phyloP scores from a whole-genome alignment of 257 asterid genomes.

The Scutellaria barbata region DNA sequence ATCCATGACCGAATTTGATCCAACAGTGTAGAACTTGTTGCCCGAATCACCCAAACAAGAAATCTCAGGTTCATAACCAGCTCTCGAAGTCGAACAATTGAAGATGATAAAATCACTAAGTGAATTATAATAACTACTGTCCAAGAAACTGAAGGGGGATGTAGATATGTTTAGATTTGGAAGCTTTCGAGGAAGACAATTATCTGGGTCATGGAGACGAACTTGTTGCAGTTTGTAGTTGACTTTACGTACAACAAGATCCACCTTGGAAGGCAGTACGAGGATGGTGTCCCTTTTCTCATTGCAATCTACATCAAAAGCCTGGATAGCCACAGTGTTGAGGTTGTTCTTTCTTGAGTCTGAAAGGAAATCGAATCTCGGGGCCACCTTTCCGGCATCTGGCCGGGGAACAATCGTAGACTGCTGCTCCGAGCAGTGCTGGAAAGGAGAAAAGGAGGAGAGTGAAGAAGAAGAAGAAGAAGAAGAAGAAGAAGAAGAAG shows the following conservation, averaged over 20 bases:
- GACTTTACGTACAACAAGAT: neutral
- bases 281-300: neutral
- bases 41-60: neutral
- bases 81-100: neutral
- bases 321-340: conserved; percentile 20
- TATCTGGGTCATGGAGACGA: neutral
- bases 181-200: neutral
- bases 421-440: neutral
- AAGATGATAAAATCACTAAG: neutral
- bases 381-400: conserved; percentile 4
- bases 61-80: neutral
- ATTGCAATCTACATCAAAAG: conserved; percentile 22
- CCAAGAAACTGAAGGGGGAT: conserved; percentile 2
- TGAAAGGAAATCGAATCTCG: conserved; percentile 7
- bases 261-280: neutral
- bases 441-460: neutral
- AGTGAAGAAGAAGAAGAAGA: neutral
- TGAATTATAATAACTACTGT: accelerated
- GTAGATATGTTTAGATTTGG: conserved; percentile 8
- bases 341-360: neutral
- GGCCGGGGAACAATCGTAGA: neutral
- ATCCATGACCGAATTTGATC: neutral
- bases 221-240: neutral
- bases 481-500: no score
- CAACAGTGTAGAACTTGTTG: neutral